Conservation (phyloP, 139 green algal genomes). For the Raphidocelis subcapitata region DNA sequence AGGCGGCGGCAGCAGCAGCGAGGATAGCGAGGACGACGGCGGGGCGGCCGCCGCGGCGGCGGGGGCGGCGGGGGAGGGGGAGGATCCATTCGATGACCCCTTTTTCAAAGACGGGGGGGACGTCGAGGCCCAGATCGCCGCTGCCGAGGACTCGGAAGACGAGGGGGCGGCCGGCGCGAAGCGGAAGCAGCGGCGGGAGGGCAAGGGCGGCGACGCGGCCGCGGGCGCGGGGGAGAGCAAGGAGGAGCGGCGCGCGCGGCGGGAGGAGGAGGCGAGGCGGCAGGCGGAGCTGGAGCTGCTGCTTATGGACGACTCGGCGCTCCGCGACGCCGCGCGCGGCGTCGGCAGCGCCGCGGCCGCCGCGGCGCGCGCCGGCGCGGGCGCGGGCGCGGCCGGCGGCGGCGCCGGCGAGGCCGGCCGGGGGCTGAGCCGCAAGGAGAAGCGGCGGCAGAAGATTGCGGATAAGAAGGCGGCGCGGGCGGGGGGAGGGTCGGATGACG, state of each 20-base stretch:
- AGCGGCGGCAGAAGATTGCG: constrained; percentile 29
- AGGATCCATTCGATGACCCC: constrained; percentile 78
- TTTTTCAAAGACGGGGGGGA: constrained; percentile 67
- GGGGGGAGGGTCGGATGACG: constrained; percentile 35
- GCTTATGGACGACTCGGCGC: constrained; percentile 82
- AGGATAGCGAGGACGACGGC: constrained; percentile 6
- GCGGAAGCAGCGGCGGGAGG: constrained; percentile 24
- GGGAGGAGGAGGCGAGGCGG: constrained; percentile 28
- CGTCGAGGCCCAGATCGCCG: not conserved
- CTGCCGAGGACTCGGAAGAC: not conserved
- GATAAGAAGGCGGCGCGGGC: constrained; percentile 8
- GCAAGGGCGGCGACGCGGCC: constrained; percentile 19
- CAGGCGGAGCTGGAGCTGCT: constrained; percentile 92
- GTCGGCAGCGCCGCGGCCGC: not conserved
- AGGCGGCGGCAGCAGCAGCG: constrained; percentile 23
- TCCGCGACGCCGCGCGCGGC: constrained; percentile 40
- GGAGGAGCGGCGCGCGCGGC: constrained; percentile 29
- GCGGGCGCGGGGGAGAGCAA: constrained; percentile 12
- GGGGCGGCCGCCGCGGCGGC: constrained; percentile 12
- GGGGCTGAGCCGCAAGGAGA: constrained; percentile 19
- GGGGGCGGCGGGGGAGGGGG: constrained; percentile 21
- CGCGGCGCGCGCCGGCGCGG: not conserved
- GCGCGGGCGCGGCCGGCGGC: constrained; percentile 20
- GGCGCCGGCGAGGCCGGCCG: not conserved
- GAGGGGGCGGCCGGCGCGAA: constrained; percentile 1